Base-by-base conservation (phyloP, 768 basidiomycete species). In the Megacollybia marginata region DNA sequence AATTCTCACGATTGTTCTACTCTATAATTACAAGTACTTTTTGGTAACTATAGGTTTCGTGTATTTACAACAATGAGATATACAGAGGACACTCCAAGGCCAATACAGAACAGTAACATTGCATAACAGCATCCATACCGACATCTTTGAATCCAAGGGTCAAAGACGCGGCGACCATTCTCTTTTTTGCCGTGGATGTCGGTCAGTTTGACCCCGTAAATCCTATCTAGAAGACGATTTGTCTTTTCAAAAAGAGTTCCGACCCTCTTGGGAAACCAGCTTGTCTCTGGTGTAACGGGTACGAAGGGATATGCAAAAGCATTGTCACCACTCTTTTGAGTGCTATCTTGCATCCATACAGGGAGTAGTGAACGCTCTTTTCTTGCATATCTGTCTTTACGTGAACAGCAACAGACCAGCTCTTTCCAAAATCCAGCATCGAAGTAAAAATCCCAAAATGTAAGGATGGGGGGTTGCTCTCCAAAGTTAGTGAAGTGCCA, bases 141-240 rank as follows among this genome's bases (percentile, higher is more conserved):
- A 68, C 69, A 65, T 67, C 84, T 60, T 72, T 84, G 68, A 62
- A 72, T 66, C 81, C 78, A 67, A 59, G 84, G 59, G 72, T 87
- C 66, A 68, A 75, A 66, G 76, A 77, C 71, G 52, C 73, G 63
- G 48, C 73, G 57, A 34, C 66, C 63, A n/a, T 66, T 68, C 52
- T 78, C 75, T 13, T 69, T 67, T 19, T 72, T 62, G 2, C 74
- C 74, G 7, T 71, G 61, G 8, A 76, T 71, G 46, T 73, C 69
- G 33, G 54, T 57, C 42, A 73, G 57, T 55, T 69, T 70, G 36
- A 74, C 70, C 2, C 71, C 73, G 50, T 75, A 72, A 34, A 75
- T 49, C 47, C 69, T 64, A 54, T 76, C 71, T 42, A 76, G 62
- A 32, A 72, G 46, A 44, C 69, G 52, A 49, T 78, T 72, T 59